These are phyloP conservation scores for Coleophoma crateriformis DNA, from an alignment of 2,329 filamentous ascomycete species.

Conservation along the genomic window DNA sequence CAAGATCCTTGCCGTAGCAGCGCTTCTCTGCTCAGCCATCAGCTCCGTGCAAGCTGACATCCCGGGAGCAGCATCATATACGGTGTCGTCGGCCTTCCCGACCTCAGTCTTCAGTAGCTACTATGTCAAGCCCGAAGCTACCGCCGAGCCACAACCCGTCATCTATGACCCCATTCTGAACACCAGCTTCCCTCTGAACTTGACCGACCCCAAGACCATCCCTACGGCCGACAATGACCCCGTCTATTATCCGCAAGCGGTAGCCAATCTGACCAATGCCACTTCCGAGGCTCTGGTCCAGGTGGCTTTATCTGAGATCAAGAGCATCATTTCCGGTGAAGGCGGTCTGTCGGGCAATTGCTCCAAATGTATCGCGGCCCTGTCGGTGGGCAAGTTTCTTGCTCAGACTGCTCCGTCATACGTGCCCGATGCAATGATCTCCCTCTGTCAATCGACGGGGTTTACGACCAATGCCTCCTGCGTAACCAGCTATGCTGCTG, in stretches of 20 bases:
- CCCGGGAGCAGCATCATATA: constrained; percentile 31
- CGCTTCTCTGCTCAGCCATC: not conserved
- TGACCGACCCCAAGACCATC: constrained; percentile 48
- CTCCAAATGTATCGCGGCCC: constrained; percentile 44
- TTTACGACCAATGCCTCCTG: constrained; percentile 43
- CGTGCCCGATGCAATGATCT: constrained; percentile 44
- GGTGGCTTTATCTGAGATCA: constrained; percentile 36
- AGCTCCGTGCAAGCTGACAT: constrained; percentile 9
- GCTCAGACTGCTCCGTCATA: constrained; percentile 41
- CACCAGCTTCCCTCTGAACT: constrained; percentile 45
- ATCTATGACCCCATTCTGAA: constrained; percentile 49
- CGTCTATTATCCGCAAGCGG: constrained; percentile 40
- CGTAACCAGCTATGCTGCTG: constrained; percentile 37
- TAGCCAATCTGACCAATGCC: constrained; percentile 35
- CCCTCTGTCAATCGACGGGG: constrained; percentile 40
- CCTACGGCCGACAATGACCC: constrained; percentile 43
- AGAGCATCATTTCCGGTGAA: constrained; percentile 34
- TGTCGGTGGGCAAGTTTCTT: constrained; percentile 43
- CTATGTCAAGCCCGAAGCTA: constrained; percentile 36
- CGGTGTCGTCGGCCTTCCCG: constrained; percentile 41
- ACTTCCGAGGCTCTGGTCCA: constrained; percentile 35
- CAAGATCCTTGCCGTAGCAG: not conserved
- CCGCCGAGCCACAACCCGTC: constrained; percentile 46
- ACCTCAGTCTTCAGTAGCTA: constrained; percentile 45
- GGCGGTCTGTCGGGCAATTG: constrained; percentile 36